Evolutionary conservation across 768 basidiomycete species (phyloP).

Genomic region (Pleurotus giganteus): DNA sequence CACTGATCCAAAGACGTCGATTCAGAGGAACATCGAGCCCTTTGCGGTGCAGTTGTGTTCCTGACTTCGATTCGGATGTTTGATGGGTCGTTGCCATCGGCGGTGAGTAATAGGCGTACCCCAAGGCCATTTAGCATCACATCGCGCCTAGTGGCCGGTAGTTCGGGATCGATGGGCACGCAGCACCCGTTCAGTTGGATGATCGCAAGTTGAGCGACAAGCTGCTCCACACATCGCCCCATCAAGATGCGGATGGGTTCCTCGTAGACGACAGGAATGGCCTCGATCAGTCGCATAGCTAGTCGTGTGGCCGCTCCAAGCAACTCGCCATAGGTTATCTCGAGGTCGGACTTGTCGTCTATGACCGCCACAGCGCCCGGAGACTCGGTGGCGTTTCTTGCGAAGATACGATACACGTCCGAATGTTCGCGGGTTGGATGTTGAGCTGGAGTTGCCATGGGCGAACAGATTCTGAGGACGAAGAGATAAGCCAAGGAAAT

Average conservation of each 20-base stretch:
- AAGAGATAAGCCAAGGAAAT: no score
- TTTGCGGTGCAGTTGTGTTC: background rate
- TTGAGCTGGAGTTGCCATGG: no score
- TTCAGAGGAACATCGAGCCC: background rate
- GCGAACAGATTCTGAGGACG: no score
- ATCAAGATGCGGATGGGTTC: constrained; percentile 3
- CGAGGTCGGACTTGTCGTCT: background rate
- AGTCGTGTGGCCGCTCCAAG: background rate
- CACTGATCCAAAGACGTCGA: background rate
- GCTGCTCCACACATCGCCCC: background rate
- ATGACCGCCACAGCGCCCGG: background rate
- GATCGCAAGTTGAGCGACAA: constrained; percentile 6
- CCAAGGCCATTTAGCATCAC: background rate
- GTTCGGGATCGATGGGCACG: constrained; percentile 4
- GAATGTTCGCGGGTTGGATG: no score
- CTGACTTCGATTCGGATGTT: background rate
- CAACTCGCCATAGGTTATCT: background rate
- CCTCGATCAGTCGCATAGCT: background rate
- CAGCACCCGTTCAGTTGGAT: background rate
- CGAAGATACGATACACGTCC: constrained; percentile 11
- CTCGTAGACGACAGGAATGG: background rate
- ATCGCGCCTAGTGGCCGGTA: background rate
- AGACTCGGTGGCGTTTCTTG: background rate
- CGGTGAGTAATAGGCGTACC: background rate
- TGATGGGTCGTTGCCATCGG: background rate